Conservation (phyloP, 1,139 yeast species). For the Yamadazyma diddensiae region DNA sequence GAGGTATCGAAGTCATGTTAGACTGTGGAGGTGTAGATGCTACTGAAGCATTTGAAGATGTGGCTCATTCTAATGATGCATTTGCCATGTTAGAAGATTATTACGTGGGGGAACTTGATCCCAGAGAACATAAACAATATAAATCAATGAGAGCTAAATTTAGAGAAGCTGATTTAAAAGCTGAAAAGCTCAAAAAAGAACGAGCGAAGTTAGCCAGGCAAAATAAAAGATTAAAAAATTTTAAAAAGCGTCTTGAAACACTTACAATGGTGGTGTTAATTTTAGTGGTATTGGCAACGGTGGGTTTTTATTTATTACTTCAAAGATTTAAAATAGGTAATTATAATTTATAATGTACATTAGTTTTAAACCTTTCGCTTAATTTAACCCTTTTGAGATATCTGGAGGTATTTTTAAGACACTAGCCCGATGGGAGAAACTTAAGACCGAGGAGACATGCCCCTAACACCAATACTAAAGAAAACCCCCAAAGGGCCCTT, state of each 20-base stretch:
- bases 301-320: slow-evolving; percentile 23
- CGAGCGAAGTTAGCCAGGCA: slow-evolving; percentile 9
- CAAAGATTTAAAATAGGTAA: slow-evolving; percentile 26
- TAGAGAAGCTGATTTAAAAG: slow-evolving; percentile 13
- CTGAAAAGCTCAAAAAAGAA: slow-evolving; percentile 7
- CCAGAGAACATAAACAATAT: slow-evolving; percentile 18
- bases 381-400: too few relatives aligned
- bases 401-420: too few relatives aligned
- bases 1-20: slow-evolving; percentile 64
- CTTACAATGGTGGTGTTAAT: slow-evolving; percentile 20
- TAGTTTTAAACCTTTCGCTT: too few relatives aligned
- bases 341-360: slow-evolving; percentile 3
- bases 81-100: slow-evolving; percentile 38
- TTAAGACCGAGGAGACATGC: too few relatives aligned
- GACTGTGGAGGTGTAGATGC: slow-evolving; percentile 78
- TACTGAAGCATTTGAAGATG: slow-evolving; percentile 55
- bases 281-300: slow-evolving; percentile 24
- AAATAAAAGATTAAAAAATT: slow-evolving; percentile 11
- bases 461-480: too few relatives aligned
- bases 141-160: slow-evolving; percentile 10
- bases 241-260: slow-evolving; percentile 15
- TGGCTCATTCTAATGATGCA: slow-evolving; percentile 48
- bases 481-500: too few relatives aligned
- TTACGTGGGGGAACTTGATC: slow-evolving; percentile 30
- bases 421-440: too few relatives aligned